These are phyloP conservation scores for Talinum fruticosum DNA, from an alignment of 148 eudicot species.

Conservation along the genomic window DNA sequence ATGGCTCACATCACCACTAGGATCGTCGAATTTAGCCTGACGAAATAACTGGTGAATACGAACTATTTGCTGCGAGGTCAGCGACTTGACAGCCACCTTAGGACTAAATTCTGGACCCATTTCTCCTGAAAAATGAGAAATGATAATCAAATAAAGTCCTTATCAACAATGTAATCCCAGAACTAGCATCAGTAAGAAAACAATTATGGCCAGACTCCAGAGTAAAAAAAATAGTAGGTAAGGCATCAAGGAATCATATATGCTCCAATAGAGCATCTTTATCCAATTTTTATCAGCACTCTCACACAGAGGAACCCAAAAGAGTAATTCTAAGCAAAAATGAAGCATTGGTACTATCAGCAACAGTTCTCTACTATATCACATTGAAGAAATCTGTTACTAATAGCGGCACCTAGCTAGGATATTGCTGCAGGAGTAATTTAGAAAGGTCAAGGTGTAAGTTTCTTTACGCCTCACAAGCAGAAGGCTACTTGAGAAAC, in stretches of 20 bases:
- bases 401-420: background rate
- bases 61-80: slow-evolving; percentile 88
- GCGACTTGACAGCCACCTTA: slow-evolving; percentile 84
- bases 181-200: slow-evolving; percentile 4
- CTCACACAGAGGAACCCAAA: background rate
- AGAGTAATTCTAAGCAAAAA: background rate
- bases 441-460: background rate
- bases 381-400: background rate
- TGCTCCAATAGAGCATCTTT: background rate
- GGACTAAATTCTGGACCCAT: slow-evolving; percentile 91
- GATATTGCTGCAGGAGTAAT: background rate
- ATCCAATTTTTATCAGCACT: too few relatives aligned
- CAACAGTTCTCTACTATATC: background rate
- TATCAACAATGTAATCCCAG: background rate
- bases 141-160: slow-evolving; percentile 9
- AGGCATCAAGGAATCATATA: background rate
- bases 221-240: background rate
- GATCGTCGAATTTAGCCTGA: slow-evolving; percentile 97
- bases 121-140: slow-evolving; percentile 59
- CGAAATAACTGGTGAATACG: slow-evolving; percentile 99
- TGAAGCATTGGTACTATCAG: background rate
- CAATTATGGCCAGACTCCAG: background rate
- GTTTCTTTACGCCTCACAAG: background rate
- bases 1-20: slow-evolving; percentile 90
- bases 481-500: background rate